Evolutionary conservation across 2,329 filamentous ascomycete genomes (phyloP), one percentile per base, ranked within the genome.

Genomic region (Scytalidium lignicola): DNA sequence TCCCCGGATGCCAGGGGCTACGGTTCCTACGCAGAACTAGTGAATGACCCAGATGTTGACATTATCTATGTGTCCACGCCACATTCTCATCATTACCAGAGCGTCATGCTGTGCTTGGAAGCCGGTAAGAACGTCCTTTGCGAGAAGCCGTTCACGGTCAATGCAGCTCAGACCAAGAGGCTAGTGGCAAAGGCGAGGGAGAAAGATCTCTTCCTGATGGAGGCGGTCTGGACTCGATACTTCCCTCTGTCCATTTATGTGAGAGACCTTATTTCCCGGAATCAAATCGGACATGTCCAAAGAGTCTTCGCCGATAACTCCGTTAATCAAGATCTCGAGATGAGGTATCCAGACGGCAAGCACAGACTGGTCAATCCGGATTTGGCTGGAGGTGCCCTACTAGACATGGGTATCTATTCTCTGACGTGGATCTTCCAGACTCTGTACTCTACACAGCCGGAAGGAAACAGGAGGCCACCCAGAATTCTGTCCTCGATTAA

Each of bases 71-170:
- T 86, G 51, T 82, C 82, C 5, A 85, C 83, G 10, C 83, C 83
- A 9, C 82, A 86, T 65, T 83, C 79, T 23, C 83, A 86, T 60
- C 83, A 86, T 67, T 86, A 80, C 65, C 81, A 84, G 58, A 83
- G 86, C 64, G 75, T 74, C 23, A 77, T 80, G 69, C 73, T 85
- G 3, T 78, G 74, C 43, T 69, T 86, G 37, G 74, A 80, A 49
- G 78, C 79, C 2, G 80, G 80, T 42, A 86, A 86, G 67, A 72
- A 83, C 56, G 80, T 86, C 21, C 72, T 86, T 7, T 85, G 82
- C 62, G 83, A 86, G 65, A 86, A 86, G 66, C 75, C 82, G 0
- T 82, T 86, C 56, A 85, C 82, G 0, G 79, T 83, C 49, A 86
- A 86, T 61, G 82, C 82, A 2, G 72, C 73, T 21, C 82, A 86